phyloP scores from a whole-genome alignment of 768 basidiomycete species.

The Russula ochroleuca region DNA sequence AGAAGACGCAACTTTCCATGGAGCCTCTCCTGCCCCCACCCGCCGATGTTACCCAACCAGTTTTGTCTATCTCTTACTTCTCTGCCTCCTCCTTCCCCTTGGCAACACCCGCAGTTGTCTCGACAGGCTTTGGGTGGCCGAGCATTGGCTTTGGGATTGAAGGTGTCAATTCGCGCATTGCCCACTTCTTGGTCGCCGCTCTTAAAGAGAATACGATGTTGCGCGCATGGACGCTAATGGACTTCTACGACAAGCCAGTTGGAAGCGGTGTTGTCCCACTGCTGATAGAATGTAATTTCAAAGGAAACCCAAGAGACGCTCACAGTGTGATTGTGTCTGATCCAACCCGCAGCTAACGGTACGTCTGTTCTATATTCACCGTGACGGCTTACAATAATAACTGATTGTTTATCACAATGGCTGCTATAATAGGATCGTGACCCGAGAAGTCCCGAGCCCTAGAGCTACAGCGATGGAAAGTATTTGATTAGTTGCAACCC shows the following conservation, averaged over 20 bases:
- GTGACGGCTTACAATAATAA: not conserved
- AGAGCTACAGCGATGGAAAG: not conserved
- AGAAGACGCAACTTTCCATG: conserved; percentile 64
- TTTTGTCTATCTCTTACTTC: conserved; percentile 71
- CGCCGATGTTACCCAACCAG: conserved; percentile 35
- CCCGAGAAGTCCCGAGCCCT: not conserved
- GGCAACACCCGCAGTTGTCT: conserved; percentile 69
- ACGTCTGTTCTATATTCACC: not conserved
- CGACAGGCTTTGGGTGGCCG: conserved; percentile 84
- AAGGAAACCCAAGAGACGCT: conserved; percentile 31
- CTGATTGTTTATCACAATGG: not conserved
- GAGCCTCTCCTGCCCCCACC: conserved; percentile 46
- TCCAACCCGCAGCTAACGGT: not conserved
- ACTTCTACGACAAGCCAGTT: conserved; percentile 61
- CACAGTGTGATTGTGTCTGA: not conserved
- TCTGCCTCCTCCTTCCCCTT: conserved; percentile 81
- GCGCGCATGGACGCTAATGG: conserved; percentile 73
- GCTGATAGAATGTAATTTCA: conserved; percentile 75
- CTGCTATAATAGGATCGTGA: not conserved
- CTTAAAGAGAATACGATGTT: conserved; percentile 41
- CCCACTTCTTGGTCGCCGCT: conserved; percentile 61
- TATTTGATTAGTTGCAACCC: not conserved
- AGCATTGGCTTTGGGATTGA: conserved; percentile 71
- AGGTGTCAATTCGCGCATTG: conserved; percentile 77
- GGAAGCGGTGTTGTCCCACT: conserved; percentile 54